Conservation (phyloP, 352 stramenopile genomes). For the Phytopythium ostracodes region DNA sequence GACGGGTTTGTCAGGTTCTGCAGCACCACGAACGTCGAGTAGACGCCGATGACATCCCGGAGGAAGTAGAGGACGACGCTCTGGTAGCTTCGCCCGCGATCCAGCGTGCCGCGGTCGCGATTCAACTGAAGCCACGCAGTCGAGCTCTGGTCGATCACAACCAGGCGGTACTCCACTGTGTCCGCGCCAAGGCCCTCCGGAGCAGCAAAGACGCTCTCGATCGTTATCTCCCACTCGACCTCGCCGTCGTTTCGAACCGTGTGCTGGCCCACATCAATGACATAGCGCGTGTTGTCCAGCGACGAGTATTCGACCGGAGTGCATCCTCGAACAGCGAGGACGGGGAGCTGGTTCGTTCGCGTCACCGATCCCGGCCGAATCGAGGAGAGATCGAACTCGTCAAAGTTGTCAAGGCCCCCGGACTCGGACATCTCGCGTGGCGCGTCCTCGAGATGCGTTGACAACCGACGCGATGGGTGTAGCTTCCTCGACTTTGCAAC, state of each 20-base stretch:
- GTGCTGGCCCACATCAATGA: conserved; percentile 86
- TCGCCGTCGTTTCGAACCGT: conserved; percentile 83
- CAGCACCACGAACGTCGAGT: conserved; percentile 83
- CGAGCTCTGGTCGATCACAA: conserved; percentile 68
- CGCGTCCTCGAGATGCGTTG: conserved; percentile 39
- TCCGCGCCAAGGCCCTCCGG: conserved; percentile 17
- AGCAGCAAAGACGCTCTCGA: conserved; percentile 62
- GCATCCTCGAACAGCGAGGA: conserved; percentile 72
- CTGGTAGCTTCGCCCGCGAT: conserved; percentile 70
- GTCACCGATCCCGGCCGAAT: conserved; percentile 41
- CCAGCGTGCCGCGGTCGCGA: conserved; percentile 71
- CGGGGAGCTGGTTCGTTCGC: conserved; percentile 44
- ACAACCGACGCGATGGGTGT: conserved; percentile 23
- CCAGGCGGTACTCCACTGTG: conserved; percentile 73
- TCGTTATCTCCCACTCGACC: conserved; percentile 88
- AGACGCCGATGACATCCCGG: conserved; percentile 75
- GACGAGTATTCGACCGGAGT: conserved; percentile 80
- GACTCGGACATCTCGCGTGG: conserved; percentile 35
- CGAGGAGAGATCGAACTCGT: conserved; percentile 70
- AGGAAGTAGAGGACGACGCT: conserved; percentile 84
- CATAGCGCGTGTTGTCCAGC: conserved; percentile 77
- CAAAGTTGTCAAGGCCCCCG: conserved; percentile 62
- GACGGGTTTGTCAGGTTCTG: conserved; percentile 80
- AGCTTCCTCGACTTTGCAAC: conserved; percentile 44
- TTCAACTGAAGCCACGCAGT: conserved; percentile 81